Base-by-base conservation (phyloP, 2,329 filamentous ascomycete genomes). In the Dactylellina cionopaga region DNA sequence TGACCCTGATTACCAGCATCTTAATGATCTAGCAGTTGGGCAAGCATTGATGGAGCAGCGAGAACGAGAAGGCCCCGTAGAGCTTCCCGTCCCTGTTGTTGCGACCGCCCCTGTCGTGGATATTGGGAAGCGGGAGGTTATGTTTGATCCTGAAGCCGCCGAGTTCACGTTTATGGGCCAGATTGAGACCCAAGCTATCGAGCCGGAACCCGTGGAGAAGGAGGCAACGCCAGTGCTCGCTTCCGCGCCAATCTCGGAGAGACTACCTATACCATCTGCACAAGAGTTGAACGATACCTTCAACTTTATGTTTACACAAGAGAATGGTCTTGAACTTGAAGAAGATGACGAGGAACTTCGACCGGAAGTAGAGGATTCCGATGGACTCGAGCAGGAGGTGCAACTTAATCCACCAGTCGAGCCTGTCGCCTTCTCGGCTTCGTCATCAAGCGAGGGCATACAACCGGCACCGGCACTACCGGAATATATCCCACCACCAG, bases 281-380 rank as follows among this genome's bases (percentile, higher is more conserved):
- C 75, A 75, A 19, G 77, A 78, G 51, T 54, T 78, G 49, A 75
- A 78, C 41, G 77, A 77, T 33, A 74, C 76, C 52, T 74, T 78
- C 59, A 75, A 66, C 47, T 74, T 74, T 31, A 74, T 74, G 69
- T 74, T 74, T 33, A 56, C 69, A 1, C 58, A 66, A 29, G 69
- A 68, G 31, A 66, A 74, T 27, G 46, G 44, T 1, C 52, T 59
- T 9, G 51, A 24, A 1, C 41, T 43, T 35, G 59, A 71, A 15
- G 54, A 64, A 27, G 62, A 68, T 22, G 69, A 68, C 33, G 69
- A 74, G 17, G 60, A 49, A 24, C 17, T 70, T 9, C 64, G 69
- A 44, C 73, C 65, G 10, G 55, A 64, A 31, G 68, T 37, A 27
- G 65, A 58, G 22, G 68, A 70, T n/a, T 52, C 54, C 10, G 73